These are phyloP conservation scores for Epicoccum sorghinum DNA, from an alignment of 2,329 filamentous ascomycete species.

Conservation along the genomic window DNA sequence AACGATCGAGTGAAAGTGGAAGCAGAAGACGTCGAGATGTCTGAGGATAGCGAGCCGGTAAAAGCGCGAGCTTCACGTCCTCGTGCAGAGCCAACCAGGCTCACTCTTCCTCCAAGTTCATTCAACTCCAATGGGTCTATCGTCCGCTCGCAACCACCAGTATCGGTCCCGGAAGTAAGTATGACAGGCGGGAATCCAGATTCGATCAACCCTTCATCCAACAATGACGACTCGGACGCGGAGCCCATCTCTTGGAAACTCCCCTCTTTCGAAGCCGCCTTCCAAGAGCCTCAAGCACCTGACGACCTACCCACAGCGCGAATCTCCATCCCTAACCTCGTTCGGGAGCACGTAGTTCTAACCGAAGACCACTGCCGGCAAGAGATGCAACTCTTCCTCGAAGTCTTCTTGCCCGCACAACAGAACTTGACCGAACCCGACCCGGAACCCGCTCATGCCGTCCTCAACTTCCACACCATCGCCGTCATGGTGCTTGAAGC, in stretches of 20 bases:
- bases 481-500: constrained; percentile 41
- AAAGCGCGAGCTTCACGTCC: constrained; percentile 2
- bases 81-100: neutral
- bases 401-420: constrained; percentile 39
- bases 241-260: constrained; percentile 23
- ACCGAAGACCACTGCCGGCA: constrained; percentile 30
- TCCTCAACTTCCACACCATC: constrained; percentile 45
- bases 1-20: too few relatives aligned
- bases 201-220: neutral
- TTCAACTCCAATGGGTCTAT: too few relatives aligned
- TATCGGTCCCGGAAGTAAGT: too few relatives aligned
- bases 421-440: constrained; percentile 24
- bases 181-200: too few relatives aligned
- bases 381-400: constrained; percentile 34
- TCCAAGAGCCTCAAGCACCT: constrained; percentile 13
- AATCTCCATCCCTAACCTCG: constrained; percentile 47
- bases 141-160: too few relatives aligned
- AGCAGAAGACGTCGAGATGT: neutral
- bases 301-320: constrained; percentile 29
- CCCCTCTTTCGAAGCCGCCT: constrained; percentile 24
- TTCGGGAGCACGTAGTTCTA: constrained; percentile 40
- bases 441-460: constrained; percentile 24
- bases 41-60: neutral
- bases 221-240: neutral
- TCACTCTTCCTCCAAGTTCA: neutral